Evolutionary conservation across 495 filamentous ascomycete species (phyloP).

Genomic region (Durotheca rogersii): DNA sequence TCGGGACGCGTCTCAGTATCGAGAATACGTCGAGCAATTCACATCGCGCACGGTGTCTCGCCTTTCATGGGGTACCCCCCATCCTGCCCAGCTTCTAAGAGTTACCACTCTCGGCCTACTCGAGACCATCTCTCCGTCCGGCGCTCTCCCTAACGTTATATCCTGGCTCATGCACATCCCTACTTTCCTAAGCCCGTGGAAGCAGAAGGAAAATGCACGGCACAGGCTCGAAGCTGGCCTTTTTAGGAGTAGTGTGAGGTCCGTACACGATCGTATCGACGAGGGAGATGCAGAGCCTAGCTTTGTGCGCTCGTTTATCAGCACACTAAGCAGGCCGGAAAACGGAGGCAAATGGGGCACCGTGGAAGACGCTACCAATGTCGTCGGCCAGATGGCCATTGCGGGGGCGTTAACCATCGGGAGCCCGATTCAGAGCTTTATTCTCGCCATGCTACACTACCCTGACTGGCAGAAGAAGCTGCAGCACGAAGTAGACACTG

Average conservation of each 20-base stretch:
- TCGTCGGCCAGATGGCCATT: constrained; percentile 52
- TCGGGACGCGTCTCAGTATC: constrained; percentile 47
- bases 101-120: constrained; percentile 59
- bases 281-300: constrained; percentile 35
- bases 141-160: constrained; percentile 54
- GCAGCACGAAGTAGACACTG: constrained; percentile 56
- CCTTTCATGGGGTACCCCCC: constrained; percentile 58
- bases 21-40: constrained; percentile 59
- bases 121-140: constrained; percentile 57
- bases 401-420: constrained; percentile 51
- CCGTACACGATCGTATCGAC: constrained; percentile 36
- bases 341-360: constrained; percentile 25
- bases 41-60: constrained; percentile 59
- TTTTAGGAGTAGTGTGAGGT: constrained; percentile 43
- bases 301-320: constrained; percentile 49
- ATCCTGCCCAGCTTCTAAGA: constrained; percentile 50
- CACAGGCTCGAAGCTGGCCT: constrained; percentile 44
- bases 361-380: constrained; percentile 42
- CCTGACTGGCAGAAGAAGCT: constrained; percentile 55
- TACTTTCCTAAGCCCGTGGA: constrained; percentile 49
- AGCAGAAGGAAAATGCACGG: constrained; percentile 47
- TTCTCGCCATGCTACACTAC: constrained; percentile 61
- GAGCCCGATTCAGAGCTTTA: constrained; percentile 55
- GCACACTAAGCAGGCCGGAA: constrained; percentile 23
- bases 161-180: constrained; percentile 50